phyloP scores from a whole-genome alignment of 768 basidiomycete species.

The Hirschioporus abietinus region DNA sequence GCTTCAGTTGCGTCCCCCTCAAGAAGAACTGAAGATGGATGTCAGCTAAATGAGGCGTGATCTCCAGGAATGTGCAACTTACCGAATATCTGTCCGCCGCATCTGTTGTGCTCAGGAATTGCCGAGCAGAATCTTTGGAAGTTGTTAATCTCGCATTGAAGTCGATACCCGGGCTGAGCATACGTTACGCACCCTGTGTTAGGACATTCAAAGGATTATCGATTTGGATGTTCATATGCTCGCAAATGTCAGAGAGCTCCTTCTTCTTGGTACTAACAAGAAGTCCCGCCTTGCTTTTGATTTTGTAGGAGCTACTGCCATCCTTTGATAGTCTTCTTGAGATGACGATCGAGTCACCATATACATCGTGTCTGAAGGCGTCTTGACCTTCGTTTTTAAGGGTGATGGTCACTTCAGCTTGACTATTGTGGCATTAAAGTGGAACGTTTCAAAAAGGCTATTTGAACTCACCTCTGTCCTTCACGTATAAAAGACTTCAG shows the following conservation, averaged over 20 bases:
- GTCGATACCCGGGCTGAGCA: no score
- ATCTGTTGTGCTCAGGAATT: constrained; percentile 81
- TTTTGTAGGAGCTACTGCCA: constrained; percentile 76
- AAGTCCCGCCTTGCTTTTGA: constrained; percentile 62
- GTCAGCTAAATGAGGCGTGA: not conserved
- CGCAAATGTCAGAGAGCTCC: constrained; percentile 85
- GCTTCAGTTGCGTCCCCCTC: constrained; percentile 84
- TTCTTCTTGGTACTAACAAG: constrained; percentile 73
- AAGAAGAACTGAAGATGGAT: constrained; percentile 73
- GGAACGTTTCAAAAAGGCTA: not conserved
- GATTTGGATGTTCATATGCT: constrained; percentile 95
- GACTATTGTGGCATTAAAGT: constrained; percentile 30
- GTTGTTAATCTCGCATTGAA: constrained; percentile 7
- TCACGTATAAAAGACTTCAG: constrained; percentile 83
- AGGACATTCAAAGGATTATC: constrained; percentile 95
- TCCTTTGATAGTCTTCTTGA: constrained; percentile 76
- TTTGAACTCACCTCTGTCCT: constrained; percentile 59
- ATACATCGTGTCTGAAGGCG: constrained; percentile 80
- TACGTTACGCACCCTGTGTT: constrained; percentile 88
- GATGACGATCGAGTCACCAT: constrained; percentile 80
- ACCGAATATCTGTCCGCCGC: constrained; percentile 88
- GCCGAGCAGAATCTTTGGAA: constrained; percentile 54
- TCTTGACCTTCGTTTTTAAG: constrained; percentile 91
- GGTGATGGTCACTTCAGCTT: constrained; percentile 69
- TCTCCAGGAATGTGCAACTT: constrained; percentile 12